phyloP scores from a whole-genome alignment of 2,329 filamentous ascomycete genomes.

The Paecilomyces sp. region DNA sequence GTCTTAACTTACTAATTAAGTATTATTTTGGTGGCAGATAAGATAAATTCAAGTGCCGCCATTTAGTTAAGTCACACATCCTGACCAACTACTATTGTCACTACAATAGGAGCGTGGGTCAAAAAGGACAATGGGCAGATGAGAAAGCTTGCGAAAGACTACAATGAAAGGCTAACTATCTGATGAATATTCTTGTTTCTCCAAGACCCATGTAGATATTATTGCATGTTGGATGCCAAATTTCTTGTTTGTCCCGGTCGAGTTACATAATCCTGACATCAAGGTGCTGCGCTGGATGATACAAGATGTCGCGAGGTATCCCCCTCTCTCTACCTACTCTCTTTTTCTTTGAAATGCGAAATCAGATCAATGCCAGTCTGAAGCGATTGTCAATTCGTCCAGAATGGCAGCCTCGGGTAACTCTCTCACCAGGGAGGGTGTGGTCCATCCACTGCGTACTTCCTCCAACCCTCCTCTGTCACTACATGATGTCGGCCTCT shows the following conservation, averaged over 20 bases:
- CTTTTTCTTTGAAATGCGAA: not conserved
- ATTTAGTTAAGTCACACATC: too few relatives aligned
- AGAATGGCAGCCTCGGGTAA: not conserved
- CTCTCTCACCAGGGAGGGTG: conserved; percentile 4
- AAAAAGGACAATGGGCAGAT: too few relatives aligned
- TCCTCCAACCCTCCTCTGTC: not conserved
- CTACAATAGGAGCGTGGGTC: too few relatives aligned
- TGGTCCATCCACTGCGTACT: not conserved
- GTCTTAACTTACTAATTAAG: too few relatives aligned
- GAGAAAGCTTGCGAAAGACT: too few relatives aligned
- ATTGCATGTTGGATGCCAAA: not conserved
- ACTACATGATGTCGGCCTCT: conserved; percentile 39
- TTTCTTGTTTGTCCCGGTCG: not conserved
- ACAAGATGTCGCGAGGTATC: not conserved
- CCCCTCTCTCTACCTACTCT: too few relatives aligned
- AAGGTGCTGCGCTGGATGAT: conserved; percentile 1
- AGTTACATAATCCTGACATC: conserved; percentile 16
- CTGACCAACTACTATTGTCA: too few relatives aligned
- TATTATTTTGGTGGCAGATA: too few relatives aligned
- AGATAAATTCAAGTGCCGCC: too few relatives aligned
- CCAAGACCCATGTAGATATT: not conserved
- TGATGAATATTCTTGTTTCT: too few relatives aligned
- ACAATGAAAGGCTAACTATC: not conserved
- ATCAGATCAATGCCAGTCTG: not conserved
- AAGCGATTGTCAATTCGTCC: not conserved